Base-by-base conservation (phyloP, 371 early-diverging fungal genomes). In the Batrachochytrium dendrobatidis region DNA sequence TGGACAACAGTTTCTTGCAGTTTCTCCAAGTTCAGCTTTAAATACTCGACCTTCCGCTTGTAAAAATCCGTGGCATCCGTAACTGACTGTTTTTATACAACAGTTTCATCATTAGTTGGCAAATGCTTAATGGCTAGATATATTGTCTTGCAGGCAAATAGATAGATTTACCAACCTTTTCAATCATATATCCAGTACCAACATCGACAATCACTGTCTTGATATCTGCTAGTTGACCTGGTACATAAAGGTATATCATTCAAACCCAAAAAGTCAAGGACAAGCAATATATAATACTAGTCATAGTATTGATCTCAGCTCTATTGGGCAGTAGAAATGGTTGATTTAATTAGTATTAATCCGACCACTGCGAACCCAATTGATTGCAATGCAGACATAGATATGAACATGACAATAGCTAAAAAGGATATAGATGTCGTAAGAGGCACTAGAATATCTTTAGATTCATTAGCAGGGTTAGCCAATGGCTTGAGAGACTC, bases 161-260 rank as follows among this genome's bases (percentile, higher is more conserved):
- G 4, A 4, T 8, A 28, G 7, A 54, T 59, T 17, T 20, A 44
- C 56, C 25, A 65, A 87, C 89, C 86, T 95, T 95, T 71, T 93
- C 93, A 22, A 92, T 85, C 62, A 84, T 92, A 69, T 96, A 96
- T 28, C 97, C 97, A 8, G 97, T 94, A 48, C 95, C 97, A 49
- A 95, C 85, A 74, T 96, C 97, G 0, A 96, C 90, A 64, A 94
- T 85, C 2, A 95, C 93, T 55, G 84, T 91, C 53, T 86, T 83
- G 15, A 84, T 80, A 62, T 91, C 76, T 26, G 82, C 75, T 35
- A 95, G 72, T 68, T 87, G 83, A 50, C 92, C 97, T 54, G 92
- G 91, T 17, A 96, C 92, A 76, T 95, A 95, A 45, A 94, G 84
- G 76, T 89, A 75, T 61, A 74, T 67, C 44, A 71, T 43, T 32